Base-by-base conservation (phyloP, 1,284 basidiomycete genomes). In the Heimioporus retisporus region DNA sequence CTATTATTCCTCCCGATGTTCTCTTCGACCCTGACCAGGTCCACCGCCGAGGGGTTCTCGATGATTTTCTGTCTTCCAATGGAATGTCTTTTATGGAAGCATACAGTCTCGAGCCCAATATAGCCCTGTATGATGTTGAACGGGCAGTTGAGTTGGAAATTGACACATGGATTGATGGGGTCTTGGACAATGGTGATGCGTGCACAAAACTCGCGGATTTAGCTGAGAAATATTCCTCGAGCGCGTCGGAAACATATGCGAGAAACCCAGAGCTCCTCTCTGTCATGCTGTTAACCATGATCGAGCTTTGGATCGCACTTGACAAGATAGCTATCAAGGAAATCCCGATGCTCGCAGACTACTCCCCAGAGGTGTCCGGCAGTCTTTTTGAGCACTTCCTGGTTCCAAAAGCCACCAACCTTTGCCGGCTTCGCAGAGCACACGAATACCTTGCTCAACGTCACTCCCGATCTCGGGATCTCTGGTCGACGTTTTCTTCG, bases 301-400 rank as follows among this genome's bases (percentile, higher is more conserved):
- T 85, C 11, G 77, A 83, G 19, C 75, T 87, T 18, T 86, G 84
- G 85, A 72, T 48, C 21, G 46, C 46, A 21, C 46, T 48, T 48
- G 46, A 48, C 46, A 48, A 48, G 46, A 48, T 48, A 2, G 79
- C 72, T 10, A 70, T 81, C 13, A 31, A 28, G 2, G 72, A 77
- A 6, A 75, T 75, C 55, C 81, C 81, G 0, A 71, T 86, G 2
- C 73, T 88, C 1, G 55, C 48, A 1, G 71, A 82, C 6, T 88
- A 84, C 62, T 82, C 83, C 5, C 86, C 85, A 0, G 86, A 86
- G 66, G 71, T 88, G 1, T 73, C 81, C 0, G 40, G 60, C 1
- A 53, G 53, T 2, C 70, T 86, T 18, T 68, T 87, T 19, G 75
- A 84, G 18, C 63, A 75, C 0, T 72, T 88, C 11, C 70, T 88